Evolutionary conservation across 331 rosid genomes (phyloP), one percentile per base, ranked within the genome.

Genomic region (Telfairia occidentalis): DNA sequence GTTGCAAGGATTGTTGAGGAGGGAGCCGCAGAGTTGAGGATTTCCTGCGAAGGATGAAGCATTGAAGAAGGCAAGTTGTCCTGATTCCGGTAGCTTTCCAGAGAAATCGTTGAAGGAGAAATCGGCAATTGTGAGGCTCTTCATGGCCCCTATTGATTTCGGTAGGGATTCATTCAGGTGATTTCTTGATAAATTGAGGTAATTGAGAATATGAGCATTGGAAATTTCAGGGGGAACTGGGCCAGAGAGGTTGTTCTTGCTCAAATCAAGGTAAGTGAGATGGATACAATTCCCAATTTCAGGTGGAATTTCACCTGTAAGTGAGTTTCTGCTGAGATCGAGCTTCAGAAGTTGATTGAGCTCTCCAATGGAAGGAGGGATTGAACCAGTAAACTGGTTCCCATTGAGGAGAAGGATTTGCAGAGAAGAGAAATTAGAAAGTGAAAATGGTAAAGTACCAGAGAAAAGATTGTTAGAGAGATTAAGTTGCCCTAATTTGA

Each of bases 171-270:
- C 85, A 80, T 78, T 87, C 23, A 94, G 64, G 78, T 85, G 83
- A 88, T 94, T 94, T 90, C 92, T 84, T 53, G 98, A 94, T 60
- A 90, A 79, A 77, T 94, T 94, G 40, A 94, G 88, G 86, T 88
- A 94, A 69, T 91, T 91, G 18, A 94, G 75, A 28, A 87, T 88
- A 81, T 87, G 96, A 74, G 87, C 86, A 70, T 90, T 85, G 42
- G 97, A 80, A 64, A 91, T 69, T 66, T 90, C 86, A 78, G 73
- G 69, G 55, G 98, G 98, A 45, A 94, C 79, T 52, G 90, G 90
- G 32, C 98, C 98, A 52, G 96, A 83, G 58, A 94, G 85, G 29
- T 89, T 87, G 84, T 94, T 94, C 76, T 87, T 96, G 92, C 97
- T 94, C 81, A 94, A 87, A 84, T 94, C 97, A 60, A 94, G 80